Evolutionary conservation across 2,329 filamentous ascomycete genomes (phyloP), one percentile per base, ranked within the genome.

Genomic region (Emmonsia crescens): DNA sequence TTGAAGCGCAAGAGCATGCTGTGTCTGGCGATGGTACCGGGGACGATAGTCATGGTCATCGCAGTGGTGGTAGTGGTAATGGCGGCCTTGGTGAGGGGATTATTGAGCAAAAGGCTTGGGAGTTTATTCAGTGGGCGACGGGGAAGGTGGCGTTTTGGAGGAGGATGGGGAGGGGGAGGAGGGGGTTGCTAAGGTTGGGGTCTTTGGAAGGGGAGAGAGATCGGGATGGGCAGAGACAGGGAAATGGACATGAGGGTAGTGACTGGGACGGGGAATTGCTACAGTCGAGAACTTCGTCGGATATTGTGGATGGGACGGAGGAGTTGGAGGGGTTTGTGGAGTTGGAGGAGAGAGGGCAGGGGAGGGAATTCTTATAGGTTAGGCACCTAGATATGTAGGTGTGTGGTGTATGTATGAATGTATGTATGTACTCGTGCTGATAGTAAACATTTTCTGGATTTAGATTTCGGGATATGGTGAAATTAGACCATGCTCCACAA

Each of bases 1-100:
- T 89, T 0, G 94, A 99, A 74, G 89, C 89, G 9, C 85, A 88
- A 49, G 91, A 94, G 75, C 86, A 89, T 68, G 73, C 72, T 0
- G 67, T 75, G 6, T 70, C 73, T n/a, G 71, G 73, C 48, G 72
- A 72, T 8, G 69, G 68, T 38, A 64, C 67, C 1, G 67, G 71
- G 1, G 68, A 67, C 21, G 63, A 65, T 3, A 63, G 68, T 0
- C 54, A 65, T 49, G 68, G 68, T n/a, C 63, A 64, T 6, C 63
- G 67, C 40, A 66, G 60, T 44, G 64, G 42, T 6, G 63, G 63
- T 42, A 66, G 67, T 16, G 46, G 29, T 5, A 46, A 56, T 38
- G 52, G 52, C 40, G 63, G 49, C 4, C 44, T 57, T 21, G 60
- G 60, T 8, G 65, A 66, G 27, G 61, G 62, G 44, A 66, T 70